Evolutionary conservation across 2,329 filamentous ascomycete genomes (phyloP), one percentile per base, ranked within the genome.

Genomic region (Tolypocladium guangdongense): DNA sequence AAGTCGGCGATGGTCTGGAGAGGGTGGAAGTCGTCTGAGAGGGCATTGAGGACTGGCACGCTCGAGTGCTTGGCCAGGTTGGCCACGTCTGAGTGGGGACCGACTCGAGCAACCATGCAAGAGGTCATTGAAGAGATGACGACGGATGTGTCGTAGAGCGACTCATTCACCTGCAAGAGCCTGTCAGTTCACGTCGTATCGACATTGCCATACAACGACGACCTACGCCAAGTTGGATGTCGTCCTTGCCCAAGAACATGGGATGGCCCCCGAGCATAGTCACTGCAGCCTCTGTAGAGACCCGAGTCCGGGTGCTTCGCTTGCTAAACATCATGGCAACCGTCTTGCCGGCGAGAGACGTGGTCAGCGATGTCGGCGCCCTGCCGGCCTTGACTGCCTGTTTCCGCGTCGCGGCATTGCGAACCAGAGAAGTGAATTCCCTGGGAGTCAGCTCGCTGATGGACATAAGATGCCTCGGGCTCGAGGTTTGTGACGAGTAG

Each of bases 241-340:
- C 93, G 53, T 95, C 86, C 66, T 91, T 93, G 63, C 91, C 90
- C 55, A 99, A 72, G 68, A 99, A 99, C 91, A 99, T 96, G 24
- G 93, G 86, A 63, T 96, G 87, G 0, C 92, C 93, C 38, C 91
- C 90, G 76, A 99, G 80, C 55, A 88, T 76, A n/a, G 86, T 82
- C 38, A 96, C 84, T 14, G 93, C 93, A 8, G 87, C 87, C 75
- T 99, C 93, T 2, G 91, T 96, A 2, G 90, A 96, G 35, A 99
- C 86, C 57, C 93, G 84, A 14, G 93, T 99, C 56, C 93, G 83
- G 14, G 93, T 99, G 63, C 88, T 95, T 60, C 91, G 84, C 75
- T 99, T 99, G 78, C 81, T 95, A 77, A 99, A 99, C 78, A 95
- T 89, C 84, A 99, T 87, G 60, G 93, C 92, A 35, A 99, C 82